phyloP scores from a whole-genome alignment of 73 alveolate species.

The Urostyla sp. region DNA sequence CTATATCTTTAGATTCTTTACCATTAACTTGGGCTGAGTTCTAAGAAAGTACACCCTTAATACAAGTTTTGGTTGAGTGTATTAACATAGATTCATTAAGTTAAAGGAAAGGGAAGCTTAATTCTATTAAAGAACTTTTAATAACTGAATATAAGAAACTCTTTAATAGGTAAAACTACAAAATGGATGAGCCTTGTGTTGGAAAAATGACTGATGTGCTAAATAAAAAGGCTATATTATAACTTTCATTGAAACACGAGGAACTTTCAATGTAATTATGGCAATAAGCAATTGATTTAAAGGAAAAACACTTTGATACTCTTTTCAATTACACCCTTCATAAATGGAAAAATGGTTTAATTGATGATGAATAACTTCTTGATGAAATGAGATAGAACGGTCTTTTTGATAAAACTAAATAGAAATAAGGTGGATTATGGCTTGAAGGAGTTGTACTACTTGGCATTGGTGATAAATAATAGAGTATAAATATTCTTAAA shows the following conservation, averaged over 20 bases:
- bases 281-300: slow-evolving; percentile 54
- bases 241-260: slow-evolving; percentile 36
- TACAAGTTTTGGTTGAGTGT: slow-evolving; percentile 68
- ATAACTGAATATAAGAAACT: slow-evolving; percentile 56
- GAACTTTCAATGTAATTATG: slow-evolving; percentile 39
- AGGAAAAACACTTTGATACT: slow-evolving; percentile 58
- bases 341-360: slow-evolving; percentile 43
- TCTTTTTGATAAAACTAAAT: slow-evolving; percentile 7
- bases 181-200: slow-evolving; percentile 55
- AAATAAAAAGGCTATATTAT: slow-evolving; percentile 57
- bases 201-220: slow-evolving; percentile 43
- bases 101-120: slow-evolving; percentile 60
- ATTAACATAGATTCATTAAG: slow-evolving; percentile 59
- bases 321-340: slow-evolving; percentile 31
- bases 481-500: slow-evolving; percentile 42
- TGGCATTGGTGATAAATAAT: slow-evolving; percentile 44
- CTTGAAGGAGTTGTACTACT: slow-evolving; percentile 43
- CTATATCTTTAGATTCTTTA: slow-evolving; percentile 61
- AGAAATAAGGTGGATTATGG: slow-evolving; percentile 29
- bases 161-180: slow-evolving; percentile 49
- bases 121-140: slow-evolving; percentile 40
- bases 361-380: slow-evolving; percentile 55
- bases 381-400: slow-evolving; percentile 1
- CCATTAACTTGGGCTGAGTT: slow-evolving; percentile 77
- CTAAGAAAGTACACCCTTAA: slow-evolving; percentile 66